A percentile compares a stretch with the other conserved stretches of the same genome.
phyloP scores from a whole-genome alignment of 257 asterid genomes.

The Anisodus acutangulus region DNA sequence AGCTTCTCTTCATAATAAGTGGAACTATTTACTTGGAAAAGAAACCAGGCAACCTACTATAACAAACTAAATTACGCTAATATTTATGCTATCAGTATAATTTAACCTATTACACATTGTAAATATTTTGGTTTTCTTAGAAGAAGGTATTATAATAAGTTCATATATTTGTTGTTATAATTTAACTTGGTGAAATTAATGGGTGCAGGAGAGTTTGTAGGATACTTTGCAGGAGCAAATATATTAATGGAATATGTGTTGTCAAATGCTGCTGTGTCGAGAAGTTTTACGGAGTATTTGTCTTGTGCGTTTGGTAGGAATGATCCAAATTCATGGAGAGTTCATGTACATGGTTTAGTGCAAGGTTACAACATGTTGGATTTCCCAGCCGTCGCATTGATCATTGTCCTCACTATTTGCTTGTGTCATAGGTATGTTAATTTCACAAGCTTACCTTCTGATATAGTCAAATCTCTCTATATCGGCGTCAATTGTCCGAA shows the following conservation, averaged over 20 bases:
- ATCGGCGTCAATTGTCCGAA: not conserved
- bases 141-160: no score
- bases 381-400: slow-evolving; percentile 37
- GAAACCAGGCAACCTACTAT: no score
- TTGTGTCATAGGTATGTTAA: slow-evolving; percentile 46
- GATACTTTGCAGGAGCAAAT: slow-evolving; percentile 54
- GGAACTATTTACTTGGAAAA: no score
- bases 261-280: slow-evolving; percentile 54
- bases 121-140: no score
- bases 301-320: slow-evolving; percentile 41
- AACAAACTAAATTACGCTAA: not conserved
- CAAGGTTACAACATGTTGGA: slow-evolving; percentile 54
- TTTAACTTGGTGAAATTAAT: not conserved
- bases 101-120: not conserved
- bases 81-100: not conserved
- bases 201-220: slow-evolving; percentile 51
- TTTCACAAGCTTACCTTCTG: not conserved
- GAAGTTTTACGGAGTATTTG: slow-evolving; percentile 53
- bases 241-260: slow-evolving; percentile 53
- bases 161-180: no score
- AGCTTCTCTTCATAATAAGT: not conserved
- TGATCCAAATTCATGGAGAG: slow-evolving; percentile 46
- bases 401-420: slow-evolving; percentile 38
- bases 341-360: slow-evolving; percentile 42
- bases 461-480: not conserved